Evolutionary conservation across 164 flowering plant species (phyloP), one percentile per base, ranked within the genome.

Genomic region (Nymphaea thermarum): DNA sequence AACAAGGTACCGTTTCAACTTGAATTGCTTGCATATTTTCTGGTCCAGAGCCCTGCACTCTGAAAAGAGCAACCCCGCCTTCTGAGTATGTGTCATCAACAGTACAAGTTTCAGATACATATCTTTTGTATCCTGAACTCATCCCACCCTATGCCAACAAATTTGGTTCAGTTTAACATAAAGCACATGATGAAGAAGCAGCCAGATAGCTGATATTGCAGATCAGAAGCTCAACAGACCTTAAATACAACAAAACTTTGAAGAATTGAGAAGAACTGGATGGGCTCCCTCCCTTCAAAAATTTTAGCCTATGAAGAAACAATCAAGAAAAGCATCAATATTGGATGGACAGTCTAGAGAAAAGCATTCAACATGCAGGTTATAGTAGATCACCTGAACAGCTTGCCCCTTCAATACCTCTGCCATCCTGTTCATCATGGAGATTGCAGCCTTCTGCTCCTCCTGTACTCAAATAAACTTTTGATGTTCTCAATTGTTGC

Each of bases 31-130:
- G 92, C 53, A 45, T 45, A 45, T 10, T 45, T 95, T 95, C 16
- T 95, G 98, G 43, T 98, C 96, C 65, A 97, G 98, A 83, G 67
- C 99, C 99, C 79, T 95, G 99, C 67, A 95, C 82, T 55, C 99
- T 84, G 72, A 95, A 95, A 67, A 92, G 69, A 66, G 98, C 96
- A 75, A 84, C 60, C 43, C 96, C 86, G 76, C 92, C 97, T 70
- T 82, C 91, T 41, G 79, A 69, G 73, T 90, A 92, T 60, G 98
- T 95, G 17, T 81, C 85, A 75, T 95, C 97, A n/a, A 78, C 80
- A 70, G 86, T 75, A 72, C 80, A 92, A 43, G 83, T 88, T 74
- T 83, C 92, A 2, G 81, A 73, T 51, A 88, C 72, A 73, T 79
- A 75, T 3, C 75, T 89, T 78, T 90, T 95, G 84, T 84, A 95